Evolutionary conservation across 164 flowering plant genomes (phyloP).

Genomic region (Nymphaea thermarum): DNA sequence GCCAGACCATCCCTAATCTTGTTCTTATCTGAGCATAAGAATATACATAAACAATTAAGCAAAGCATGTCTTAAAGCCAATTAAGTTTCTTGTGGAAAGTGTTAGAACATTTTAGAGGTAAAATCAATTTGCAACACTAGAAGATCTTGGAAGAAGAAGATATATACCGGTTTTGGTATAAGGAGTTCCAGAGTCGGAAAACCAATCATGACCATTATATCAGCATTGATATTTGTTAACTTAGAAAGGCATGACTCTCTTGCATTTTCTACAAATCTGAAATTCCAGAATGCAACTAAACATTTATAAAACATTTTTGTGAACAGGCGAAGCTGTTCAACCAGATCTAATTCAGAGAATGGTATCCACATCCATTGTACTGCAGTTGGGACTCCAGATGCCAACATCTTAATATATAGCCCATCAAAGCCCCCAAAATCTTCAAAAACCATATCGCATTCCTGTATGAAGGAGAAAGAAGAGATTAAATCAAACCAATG

Average conservation of each 20-base stretch:
- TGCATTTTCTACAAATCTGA: constrained; percentile 23
- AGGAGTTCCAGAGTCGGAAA: constrained; percentile 60
- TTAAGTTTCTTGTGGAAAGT: too few relatives aligned
- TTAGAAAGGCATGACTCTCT: constrained; percentile 32
- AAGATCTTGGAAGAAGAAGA: too few relatives aligned
- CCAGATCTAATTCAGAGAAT: constrained; percentile 63
- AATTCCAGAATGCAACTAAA: constrained; percentile 48
- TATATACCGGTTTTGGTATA: constrained; percentile 56
- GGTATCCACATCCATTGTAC: constrained; percentile 94
- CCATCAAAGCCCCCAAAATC: constrained; percentile 90
- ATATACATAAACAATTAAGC: background rate
- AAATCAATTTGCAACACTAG: too few relatives aligned
- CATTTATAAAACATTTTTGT: constrained; percentile 31
- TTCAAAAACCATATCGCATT: constrained; percentile 68
- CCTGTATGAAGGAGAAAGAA: constrained; percentile 35
- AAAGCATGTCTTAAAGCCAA: background rate
- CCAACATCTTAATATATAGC: constrained; percentile 70
- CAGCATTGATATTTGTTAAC: constrained; percentile 44
- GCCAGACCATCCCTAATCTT: constrained; percentile 85
- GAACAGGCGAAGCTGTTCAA: constrained; percentile 48
- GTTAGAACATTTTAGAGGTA: too few relatives aligned
- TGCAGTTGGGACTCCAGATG: constrained; percentile 65
- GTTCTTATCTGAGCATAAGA: constrained; percentile 42
- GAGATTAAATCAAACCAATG: background rate
- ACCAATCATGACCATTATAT: constrained; percentile 50